Conservation (phyloP, 2,329 filamentous ascomycete species). For the Neopestalotiopsis sp. region DNA sequence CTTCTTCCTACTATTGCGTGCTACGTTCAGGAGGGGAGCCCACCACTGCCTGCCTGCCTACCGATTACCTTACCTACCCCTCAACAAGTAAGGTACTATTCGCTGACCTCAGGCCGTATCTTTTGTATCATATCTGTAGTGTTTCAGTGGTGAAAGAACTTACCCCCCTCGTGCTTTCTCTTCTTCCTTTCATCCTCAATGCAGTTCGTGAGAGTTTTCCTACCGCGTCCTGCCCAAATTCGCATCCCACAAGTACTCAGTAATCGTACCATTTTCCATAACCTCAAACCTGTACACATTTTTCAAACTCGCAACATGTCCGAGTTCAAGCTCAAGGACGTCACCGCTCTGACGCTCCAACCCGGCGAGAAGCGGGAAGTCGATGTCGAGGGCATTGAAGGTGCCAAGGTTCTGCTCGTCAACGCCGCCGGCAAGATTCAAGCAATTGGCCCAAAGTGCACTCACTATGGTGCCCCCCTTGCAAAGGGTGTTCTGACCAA, state of each 20-base stretch:
- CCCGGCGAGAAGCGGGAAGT: slow-evolving; percentile 85
- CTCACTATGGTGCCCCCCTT: slow-evolving; percentile 90
- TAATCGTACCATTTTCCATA: slow-evolving; percentile 13
- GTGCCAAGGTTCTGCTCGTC: slow-evolving; percentile 83
- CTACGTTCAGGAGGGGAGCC: background rate
- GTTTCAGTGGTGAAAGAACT: background rate
- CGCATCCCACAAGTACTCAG: slow-evolving; percentile 29
- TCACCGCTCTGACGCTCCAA: slow-evolving; percentile 75
- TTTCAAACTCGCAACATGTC: slow-evolving; percentile 49
- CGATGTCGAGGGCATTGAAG: slow-evolving; percentile 88
- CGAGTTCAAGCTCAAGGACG: slow-evolving; percentile 75
- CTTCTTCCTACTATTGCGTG: background rate
- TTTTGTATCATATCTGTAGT: slow-evolving; percentile 5
- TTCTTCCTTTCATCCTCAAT: background rate
- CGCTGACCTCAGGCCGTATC: background rate
- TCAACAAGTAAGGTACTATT: background rate
- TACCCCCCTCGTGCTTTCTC: background rate
- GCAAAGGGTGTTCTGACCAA: slow-evolving; percentile 83
- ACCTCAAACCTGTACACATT: slow-evolving; percentile 24
- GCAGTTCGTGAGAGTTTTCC: slow-evolving; percentile 8
- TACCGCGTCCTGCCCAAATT: background rate
- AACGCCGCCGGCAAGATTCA: slow-evolving; percentile 78
- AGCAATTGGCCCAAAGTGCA: slow-evolving; percentile 83
- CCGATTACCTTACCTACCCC: background rate
- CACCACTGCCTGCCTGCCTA: background rate